Evolutionary conservation across 2,329 filamentous ascomycete genomes (phyloP), one percentile per base, ranked within the genome.

Genomic region (Trichoderma guizhouense): DNA sequence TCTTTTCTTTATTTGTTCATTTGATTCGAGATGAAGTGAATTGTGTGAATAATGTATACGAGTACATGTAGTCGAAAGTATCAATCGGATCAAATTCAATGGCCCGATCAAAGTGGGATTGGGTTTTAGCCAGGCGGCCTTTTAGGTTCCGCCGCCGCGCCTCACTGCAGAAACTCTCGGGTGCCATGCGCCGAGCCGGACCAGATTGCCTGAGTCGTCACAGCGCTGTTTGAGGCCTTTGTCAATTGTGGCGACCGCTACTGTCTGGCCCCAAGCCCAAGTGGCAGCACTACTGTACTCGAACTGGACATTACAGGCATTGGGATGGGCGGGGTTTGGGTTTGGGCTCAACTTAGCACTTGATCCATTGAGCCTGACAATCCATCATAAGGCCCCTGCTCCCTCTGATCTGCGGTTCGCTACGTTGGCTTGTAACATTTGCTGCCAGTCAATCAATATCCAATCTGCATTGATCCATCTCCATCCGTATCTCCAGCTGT

Each of bases 311-410:
- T 36, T 36, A 36, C 39, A 43, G 39, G 39, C 39, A 43, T 43
- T 43, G 39, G 24, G 9, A 57, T 21, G 57, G 57, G 57, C 57
- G 28, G 57, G 57, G 57, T 60, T 12, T 21, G 9, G 57, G 14
- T 58, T 28, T 30, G 28, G 30, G 55, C 30, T 58, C 18, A 32
- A 28, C 55, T 39, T 21, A 51, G 43, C 43, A 51, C 7, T n/a
- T 43, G 39, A n/a, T 43, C 39, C 39, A 43, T 43, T 43, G 39
- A 43, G 47, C 57, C 57, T 60, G 28, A 30, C 32, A 60, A 60
- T 60, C 55, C 32, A 64, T 70, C 68, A 63, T 61, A 69, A 69
- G 67, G 67, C 57, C 67, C 57, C 47, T 39, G 57, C 47, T 53
- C 32, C 32, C 58, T 53, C 57, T 53, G 47, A 53, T 43, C 43